phyloP scores from a whole-genome alignment of 2,329 filamentous ascomycete genomes.

The Dactylellina leptospora region DNA sequence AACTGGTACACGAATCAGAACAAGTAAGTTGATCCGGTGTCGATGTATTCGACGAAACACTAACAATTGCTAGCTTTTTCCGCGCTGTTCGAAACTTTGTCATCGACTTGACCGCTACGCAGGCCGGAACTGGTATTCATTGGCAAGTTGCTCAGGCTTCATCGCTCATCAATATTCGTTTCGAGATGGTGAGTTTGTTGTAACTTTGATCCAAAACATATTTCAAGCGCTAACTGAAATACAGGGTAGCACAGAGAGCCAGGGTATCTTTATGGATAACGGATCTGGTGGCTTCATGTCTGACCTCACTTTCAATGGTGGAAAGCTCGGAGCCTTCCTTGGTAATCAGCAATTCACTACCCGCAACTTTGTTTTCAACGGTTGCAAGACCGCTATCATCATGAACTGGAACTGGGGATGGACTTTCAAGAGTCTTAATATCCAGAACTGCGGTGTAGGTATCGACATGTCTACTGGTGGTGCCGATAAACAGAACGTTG shows the following conservation, averaged over 20 bases:
- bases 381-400: constrained; percentile 81
- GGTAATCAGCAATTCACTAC: constrained; percentile 89
- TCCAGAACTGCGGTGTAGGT: constrained; percentile 78
- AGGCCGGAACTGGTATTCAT: constrained; percentile 65
- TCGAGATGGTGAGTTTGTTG: constrained; percentile 63
- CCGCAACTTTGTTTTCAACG: constrained; percentile 82
- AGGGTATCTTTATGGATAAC: constrained; percentile 71
- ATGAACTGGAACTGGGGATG: constrained; percentile 95
- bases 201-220: background rate
- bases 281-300: constrained; percentile 81
- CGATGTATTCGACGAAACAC: background rate
- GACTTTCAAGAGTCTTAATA: constrained; percentile 78
- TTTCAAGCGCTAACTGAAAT: constrained; percentile 4
- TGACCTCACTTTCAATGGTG: constrained; percentile 84
- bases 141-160: constrained; percentile 75
- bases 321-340: constrained; percentile 78
- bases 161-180: constrained; percentile 68
- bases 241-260: constrained; percentile 46
- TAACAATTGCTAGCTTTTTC: constrained; percentile 72
- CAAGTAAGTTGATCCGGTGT: constrained; percentile 58
- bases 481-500: constrained; percentile 74
- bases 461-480: constrained; percentile 78
- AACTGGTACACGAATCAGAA: constrained; percentile 81
- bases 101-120: constrained; percentile 73
- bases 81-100: constrained; percentile 82